These are phyloP conservation scores for Lactifluus rugatus DNA, from an alignment of 768 basidiomycete genomes.

Conservation along the genomic window DNA sequence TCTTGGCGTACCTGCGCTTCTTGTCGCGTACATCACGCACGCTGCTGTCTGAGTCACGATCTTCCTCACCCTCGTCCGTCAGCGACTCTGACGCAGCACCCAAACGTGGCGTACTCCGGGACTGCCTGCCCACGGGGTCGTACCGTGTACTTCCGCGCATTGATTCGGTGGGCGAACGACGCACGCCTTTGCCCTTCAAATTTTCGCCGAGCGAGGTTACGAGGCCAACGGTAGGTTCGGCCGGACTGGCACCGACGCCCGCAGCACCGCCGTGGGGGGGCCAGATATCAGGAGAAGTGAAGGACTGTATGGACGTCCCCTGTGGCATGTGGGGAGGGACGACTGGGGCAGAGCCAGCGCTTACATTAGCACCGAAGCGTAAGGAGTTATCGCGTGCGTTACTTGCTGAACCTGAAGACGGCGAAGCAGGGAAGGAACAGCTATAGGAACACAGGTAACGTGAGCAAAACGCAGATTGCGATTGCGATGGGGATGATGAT, in stretches of 20 bases:
- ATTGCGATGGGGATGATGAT: neutral
- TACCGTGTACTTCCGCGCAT: conserved; percentile 5
- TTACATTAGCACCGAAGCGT: neutral
- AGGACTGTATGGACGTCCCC: neutral
- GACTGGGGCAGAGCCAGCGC: neutral
- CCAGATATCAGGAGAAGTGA: conserved; percentile 8
- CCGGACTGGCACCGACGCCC: neutral
- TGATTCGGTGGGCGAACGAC: conserved; percentile 11
- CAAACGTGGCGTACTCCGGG: neutral
- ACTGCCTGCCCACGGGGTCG: conserved; percentile 6
- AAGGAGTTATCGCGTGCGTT: neutral
- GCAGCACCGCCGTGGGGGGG: neutral
- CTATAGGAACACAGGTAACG: neutral
- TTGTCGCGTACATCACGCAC: conserved; percentile 14
- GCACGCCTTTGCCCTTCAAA: neutral
- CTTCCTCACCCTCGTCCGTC: conserved; percentile 17
- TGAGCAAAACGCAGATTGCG: neutral
- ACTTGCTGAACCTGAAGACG: neutral
- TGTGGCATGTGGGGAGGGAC: neutral
- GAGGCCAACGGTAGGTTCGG: neutral
- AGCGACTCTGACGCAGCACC: neutral
- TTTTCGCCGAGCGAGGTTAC: neutral
- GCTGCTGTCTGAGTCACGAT: conserved; percentile 16
- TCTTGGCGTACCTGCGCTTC: conserved; percentile 16
- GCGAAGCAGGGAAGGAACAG: conserved; percentile 1